These are phyloP conservation scores for Neltuma alba DNA, from an alignment of 306 rosid genomes.

Conservation along the genomic window DNA sequence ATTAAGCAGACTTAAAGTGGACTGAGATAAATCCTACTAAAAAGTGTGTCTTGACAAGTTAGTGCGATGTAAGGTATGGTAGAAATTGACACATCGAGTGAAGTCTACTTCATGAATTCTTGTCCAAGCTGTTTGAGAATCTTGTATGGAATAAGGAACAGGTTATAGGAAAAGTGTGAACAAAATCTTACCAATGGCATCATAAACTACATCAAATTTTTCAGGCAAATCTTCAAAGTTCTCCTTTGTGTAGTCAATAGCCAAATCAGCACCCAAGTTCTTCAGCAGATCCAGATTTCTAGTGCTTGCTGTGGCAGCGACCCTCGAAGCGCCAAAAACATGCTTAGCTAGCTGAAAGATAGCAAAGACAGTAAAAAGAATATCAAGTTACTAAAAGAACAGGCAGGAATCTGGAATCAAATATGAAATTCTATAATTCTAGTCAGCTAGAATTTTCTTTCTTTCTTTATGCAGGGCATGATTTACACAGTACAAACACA, in stretches of 20 bases:
- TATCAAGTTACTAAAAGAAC: neutral
- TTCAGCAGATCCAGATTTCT: slow-evolving; percentile 74
- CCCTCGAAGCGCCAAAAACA: slow-evolving; percentile 88
- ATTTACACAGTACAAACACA: neutral
- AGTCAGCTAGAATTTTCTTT: neutral
- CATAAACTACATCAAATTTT: slow-evolving; percentile 84
- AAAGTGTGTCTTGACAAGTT: neutral
- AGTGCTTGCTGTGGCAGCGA: slow-evolving; percentile 89
- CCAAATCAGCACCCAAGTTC: slow-evolving; percentile 86
- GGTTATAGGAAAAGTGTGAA: neutral
- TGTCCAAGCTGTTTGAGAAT: neutral
- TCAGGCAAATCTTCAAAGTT: slow-evolving; percentile 82
- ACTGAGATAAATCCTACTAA: too few species aligned
- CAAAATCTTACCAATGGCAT: slow-evolving; percentile 72
- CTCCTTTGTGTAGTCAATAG: slow-evolving; percentile 86
- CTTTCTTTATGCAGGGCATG: neutral
- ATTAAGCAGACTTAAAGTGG: too few species aligned
- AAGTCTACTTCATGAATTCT: neutral
- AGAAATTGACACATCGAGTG: neutral
- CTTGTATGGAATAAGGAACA: neutral
- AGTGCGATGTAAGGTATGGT: neutral
- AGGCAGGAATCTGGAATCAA: neutral
- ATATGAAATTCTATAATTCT: neutral
- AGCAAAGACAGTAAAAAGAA: neutral
- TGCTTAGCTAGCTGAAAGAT: slow-evolving; percentile 76